A percentile compares a stretch with the other conserved stretches of the same genome.
phyloP scores from a whole-genome alignment of 305 asterid species.

The Plantago coronopus region DNA sequence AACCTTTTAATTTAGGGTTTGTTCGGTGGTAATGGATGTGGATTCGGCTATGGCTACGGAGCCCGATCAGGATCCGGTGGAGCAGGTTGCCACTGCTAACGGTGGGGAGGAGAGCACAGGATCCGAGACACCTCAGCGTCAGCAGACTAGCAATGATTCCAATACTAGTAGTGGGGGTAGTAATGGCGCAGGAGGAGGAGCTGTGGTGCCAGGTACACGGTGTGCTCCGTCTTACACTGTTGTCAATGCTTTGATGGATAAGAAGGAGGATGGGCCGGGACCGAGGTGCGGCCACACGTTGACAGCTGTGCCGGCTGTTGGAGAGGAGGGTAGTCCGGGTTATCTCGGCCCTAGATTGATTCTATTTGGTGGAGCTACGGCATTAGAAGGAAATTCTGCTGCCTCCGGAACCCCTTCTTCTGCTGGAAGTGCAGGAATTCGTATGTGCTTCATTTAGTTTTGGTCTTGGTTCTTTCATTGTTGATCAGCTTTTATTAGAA shows the following conservation, averaged over 20 bases:
- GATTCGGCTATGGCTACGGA: conserved; percentile 78
- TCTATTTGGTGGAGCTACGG: conserved; percentile 96
- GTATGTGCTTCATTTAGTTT: conserved; percentile 40
- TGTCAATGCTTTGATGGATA: conserved; percentile 71
- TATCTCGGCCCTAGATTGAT: conserved; percentile 85
- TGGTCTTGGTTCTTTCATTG: too few species aligned
- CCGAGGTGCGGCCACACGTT: conserved; percentile 97
- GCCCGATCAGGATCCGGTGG: conserved; percentile 67
- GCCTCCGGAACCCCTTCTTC: conserved; percentile 91
- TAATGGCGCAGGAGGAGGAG: conserved; percentile 32
- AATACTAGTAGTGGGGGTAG: conserved; percentile 31
- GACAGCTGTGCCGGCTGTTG: conserved; percentile 91
- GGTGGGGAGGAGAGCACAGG: conserved; percentile 36
- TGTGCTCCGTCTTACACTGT: conserved; percentile 83
- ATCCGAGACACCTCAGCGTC: conserved; percentile 40
- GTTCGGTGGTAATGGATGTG: conserved; percentile 59
- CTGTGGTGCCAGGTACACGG: conserved; percentile 71
- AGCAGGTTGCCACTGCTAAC: conserved; percentile 46
- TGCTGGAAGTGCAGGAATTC: conserved; percentile 97
- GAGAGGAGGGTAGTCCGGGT: conserved; percentile 82
- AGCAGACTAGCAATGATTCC: conserved; percentile 28
- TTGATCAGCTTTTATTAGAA: too few species aligned
- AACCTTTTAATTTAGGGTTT: conserved; percentile 46
- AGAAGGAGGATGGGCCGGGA: conserved; percentile 98
- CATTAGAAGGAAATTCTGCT: conserved; percentile 92